Evolutionary conservation across 192 early-diverging fungal genomes (phyloP), one percentile per base, ranked within the genome.

Genomic region (Chytriomyces sp.): DNA sequence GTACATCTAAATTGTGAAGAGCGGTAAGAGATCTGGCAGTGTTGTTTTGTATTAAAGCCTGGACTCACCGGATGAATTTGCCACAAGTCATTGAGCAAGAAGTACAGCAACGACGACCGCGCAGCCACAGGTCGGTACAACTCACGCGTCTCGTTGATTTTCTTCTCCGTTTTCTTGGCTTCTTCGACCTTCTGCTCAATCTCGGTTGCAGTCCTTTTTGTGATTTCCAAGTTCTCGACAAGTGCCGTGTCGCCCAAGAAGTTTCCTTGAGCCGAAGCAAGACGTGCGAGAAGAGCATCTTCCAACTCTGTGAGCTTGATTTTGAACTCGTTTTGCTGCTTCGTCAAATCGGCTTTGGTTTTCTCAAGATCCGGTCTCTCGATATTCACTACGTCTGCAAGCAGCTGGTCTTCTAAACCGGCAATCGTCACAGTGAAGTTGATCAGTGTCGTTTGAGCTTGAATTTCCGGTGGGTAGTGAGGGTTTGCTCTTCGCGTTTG

Each of bases 321-420:
- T 68, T 91, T 91, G 80, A 91, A 91, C 78, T 91, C 89, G 62
- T 91, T 91, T 69, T 91, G 89, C 67, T 91, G 88, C 72, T 91
- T 91, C 10, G 89, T 91, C 48, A 91, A 76, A 7, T 91, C 89
- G 5, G 89, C 89, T 66, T 91, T 91, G 1, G 89, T 90, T 53
- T 72, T 75, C 72, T 91, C 89, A 46, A 91, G 79, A 83, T 91
- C 89, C 4, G 89, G 84, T 49, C 89, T 79, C 72, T 91, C 89
- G 78, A 88, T 89, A 70, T 91, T 91, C 13, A 91, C 89, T 28
- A 91, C 89, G 80, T 91, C 89, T 6, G 89, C 89, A 43, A 91
- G 77, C 3, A 91, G 79, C 77, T 91, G 89, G 75, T 91, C 89
- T 61, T 91, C 89, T 11, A 91, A 76, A 84, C 89, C 89, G 7